Evolutionary conservation across 1,139 yeast genomes (phyloP), one percentile per base, ranked within the genome.

Genomic region (Tardiomyces depauwii): DNA sequence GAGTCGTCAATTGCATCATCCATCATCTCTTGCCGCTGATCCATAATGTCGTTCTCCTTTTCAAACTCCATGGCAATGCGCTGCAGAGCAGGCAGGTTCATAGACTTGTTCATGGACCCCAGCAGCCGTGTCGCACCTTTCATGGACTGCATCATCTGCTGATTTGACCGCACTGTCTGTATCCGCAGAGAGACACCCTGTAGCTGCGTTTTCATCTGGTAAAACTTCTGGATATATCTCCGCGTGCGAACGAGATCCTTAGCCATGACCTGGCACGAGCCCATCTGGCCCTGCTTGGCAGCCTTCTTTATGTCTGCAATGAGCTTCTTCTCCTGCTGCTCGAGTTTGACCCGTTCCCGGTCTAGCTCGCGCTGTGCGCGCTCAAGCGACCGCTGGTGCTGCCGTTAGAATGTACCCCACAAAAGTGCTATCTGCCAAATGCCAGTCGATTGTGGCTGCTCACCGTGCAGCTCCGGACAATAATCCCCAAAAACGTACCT

Each of bases 11-110:
- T 82, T 13, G 96, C 95, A 61, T 91, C 98, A 62, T 91, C 98
- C 86, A 91, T 93, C 77, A 91, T 87, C 61, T 93, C 99, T 63
- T 91, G 97, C 58, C 95, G 82, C 67, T 91, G 98, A 64, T 91
- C 97, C 97, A 91, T 91, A 61, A 93, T 70, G 61, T 91, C 98
- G 64, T 85, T 87, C 62, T 91, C 95, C 59, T 78, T 80, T 57
- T 93, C 95, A 65, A 91, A 91, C 59, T 93, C 97, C 81, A 87
- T 91, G 2, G 96, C 89, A 39, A 93, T 91, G 53, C 83, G 75
- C 48, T 87, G 83, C 52, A 91, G 69, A 54, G 87, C 95, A 1
- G 96, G 96, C 53, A 91, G 67, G 59, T 91, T 91, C 93, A 89
- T 84, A 49, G 80, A 79, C 58, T 80, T 71, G 64, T 91, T 91